A percentile compares a stretch with the other conserved stretches of the same genome.
Conservation (phyloP, 1,284 basidiomycete genomes). For the Moesziomyces sp. region DNA sequence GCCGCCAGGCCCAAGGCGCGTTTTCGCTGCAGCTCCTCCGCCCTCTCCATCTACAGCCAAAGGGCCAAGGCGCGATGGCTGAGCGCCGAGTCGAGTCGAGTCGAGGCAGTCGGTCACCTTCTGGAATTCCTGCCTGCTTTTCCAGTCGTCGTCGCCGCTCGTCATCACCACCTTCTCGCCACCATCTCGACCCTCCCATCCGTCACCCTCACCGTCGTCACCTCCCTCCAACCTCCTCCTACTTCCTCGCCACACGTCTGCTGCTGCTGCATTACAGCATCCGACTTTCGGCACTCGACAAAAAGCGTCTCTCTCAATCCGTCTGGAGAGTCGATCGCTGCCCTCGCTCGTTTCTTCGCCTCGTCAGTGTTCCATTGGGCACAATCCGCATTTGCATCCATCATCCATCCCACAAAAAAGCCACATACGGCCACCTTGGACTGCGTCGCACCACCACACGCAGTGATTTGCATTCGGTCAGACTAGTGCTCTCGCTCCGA, state of each 20-base stretch:
- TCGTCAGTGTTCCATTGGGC: background rate
- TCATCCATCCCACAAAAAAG: background rate
- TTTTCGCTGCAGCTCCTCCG: no score
- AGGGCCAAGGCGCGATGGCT: no score
- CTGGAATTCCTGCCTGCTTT: slow-evolving; percentile 1
- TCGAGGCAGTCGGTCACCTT: no score
- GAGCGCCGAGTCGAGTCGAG: no score
- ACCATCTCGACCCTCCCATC: slow-evolving; percentile 8
- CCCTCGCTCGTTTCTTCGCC: slow-evolving; percentile 23
- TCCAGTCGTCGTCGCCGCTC: slow-evolving; percentile 7
- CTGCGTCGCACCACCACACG: background rate
- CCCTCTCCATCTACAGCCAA: no score
- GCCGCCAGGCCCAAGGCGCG: no score
- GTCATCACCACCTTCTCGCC: slow-evolving; percentile 25
- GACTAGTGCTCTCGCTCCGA: no score
- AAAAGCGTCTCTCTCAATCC: background rate
- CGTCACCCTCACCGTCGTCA: background rate
- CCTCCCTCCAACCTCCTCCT: slow-evolving; percentile 6
- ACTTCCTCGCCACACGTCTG: slow-evolving; percentile 5
- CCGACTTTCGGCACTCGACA: slow-evolving; percentile 9
- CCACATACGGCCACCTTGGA: background rate
- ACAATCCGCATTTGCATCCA: slow-evolving; percentile 2
- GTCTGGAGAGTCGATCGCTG: slow-evolving; percentile 14
- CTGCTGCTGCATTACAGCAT: slow-evolving; percentile 2
- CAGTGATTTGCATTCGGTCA: slow-evolving; percentile 7